phyloP scores from a whole-genome alignment of 495 filamentous ascomycete species.

The Evernia prunastri region DNA sequence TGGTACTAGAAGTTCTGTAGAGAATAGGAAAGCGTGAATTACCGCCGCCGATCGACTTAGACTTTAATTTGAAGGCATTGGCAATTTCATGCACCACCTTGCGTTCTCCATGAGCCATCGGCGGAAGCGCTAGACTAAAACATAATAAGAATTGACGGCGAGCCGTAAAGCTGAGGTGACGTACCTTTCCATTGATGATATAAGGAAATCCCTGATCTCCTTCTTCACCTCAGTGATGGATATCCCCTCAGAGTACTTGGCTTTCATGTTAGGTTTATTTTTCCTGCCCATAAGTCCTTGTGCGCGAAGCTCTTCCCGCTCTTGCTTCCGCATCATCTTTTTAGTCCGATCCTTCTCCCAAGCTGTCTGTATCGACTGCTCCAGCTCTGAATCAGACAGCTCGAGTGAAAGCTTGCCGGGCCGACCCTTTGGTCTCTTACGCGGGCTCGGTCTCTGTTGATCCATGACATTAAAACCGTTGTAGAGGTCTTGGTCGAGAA shows the following conservation, averaged over 20 bases:
- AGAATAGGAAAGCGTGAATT: constrained; percentile 69
- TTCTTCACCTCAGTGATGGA: constrained; percentile 59
- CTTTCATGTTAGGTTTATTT: constrained; percentile 57
- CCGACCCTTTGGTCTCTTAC: constrained; percentile 52
- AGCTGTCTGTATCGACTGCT: constrained; percentile 48
- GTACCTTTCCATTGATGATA: constrained; percentile 58
- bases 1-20: constrained; percentile 62
- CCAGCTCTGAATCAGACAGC: constrained; percentile 70
- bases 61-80: constrained; percentile 64
- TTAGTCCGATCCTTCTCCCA: constrained; percentile 76
- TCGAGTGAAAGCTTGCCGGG: constrained; percentile 43
- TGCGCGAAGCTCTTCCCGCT: constrained; percentile 69
- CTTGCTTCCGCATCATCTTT: constrained; percentile 72
- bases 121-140: constrained; percentile 66
- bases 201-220: constrained; percentile 66
- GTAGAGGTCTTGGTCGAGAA: constrained; percentile 54
- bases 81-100: constrained; percentile 73
- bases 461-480: constrained; percentile 80
- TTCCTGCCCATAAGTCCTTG: constrained; percentile 69
- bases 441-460: constrained; percentile 57
- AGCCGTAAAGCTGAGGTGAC: constrained; percentile 19
- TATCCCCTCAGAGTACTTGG: constrained; percentile 70
- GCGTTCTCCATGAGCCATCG: constrained; percentile 72
- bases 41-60: constrained; percentile 72
- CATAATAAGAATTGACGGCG: constrained; percentile 10